Percentiles rank a stretch among this genome's conserved stretches.
Evolutionary conservation across 768 basidiomycete genomes (phyloP).

Genomic region (Coprinopsis strossmayeri): DNA sequence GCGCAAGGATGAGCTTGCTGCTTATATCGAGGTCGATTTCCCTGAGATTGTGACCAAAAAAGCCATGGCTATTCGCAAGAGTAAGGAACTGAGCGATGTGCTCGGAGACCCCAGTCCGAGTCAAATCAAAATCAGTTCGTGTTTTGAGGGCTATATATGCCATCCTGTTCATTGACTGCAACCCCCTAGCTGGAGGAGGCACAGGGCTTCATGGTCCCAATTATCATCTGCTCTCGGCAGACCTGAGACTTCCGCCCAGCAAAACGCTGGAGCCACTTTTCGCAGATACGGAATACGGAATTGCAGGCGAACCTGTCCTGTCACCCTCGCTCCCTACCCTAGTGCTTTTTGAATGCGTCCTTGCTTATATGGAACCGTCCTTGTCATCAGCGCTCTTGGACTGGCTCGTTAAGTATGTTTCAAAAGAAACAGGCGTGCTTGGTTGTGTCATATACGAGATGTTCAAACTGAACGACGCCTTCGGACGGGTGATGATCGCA

Average conservation of each 20-base stretch:
- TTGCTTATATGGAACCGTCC: slow-evolving; percentile 75
- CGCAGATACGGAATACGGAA: slow-evolving; percentile 11
- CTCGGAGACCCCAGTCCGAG: slow-evolving; percentile 45
- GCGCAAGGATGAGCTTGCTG: slow-evolving; percentile 38
- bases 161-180: slow-evolving; percentile 6
- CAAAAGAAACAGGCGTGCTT: slow-evolving; percentile 25
- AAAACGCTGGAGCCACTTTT: slow-evolving; percentile 34
- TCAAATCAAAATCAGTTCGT: slow-evolving; percentile 38
- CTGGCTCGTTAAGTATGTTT: slow-evolving; percentile 66
- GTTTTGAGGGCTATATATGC: background rate
- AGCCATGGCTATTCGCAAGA: slow-evolving; percentile 71
- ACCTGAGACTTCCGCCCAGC: slow-evolving; percentile 59
- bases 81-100: slow-evolving; percentile 42
- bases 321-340: slow-evolving; percentile 70
- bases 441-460: slow-evolving; percentile 85
- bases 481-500: slow-evolving; percentile 88
- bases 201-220: slow-evolving; percentile 44
- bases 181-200: slow-evolving; percentile 50
- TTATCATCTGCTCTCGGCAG: slow-evolving; percentile 71
- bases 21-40: slow-evolving; percentile 90
- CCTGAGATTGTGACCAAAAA: slow-evolving; percentile 80
- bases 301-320: slow-evolving; percentile 31
- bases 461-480: slow-evolving; percentile 81
- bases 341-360: slow-evolving; percentile 87
- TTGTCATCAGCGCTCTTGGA: slow-evolving; percentile 44